Evolutionary conservation across 2,329 filamentous ascomycete species (phyloP), one percentile per base, ranked within the genome.

Genomic region (Ophiognomonia clavigignenti-juglandacearum): DNA sequence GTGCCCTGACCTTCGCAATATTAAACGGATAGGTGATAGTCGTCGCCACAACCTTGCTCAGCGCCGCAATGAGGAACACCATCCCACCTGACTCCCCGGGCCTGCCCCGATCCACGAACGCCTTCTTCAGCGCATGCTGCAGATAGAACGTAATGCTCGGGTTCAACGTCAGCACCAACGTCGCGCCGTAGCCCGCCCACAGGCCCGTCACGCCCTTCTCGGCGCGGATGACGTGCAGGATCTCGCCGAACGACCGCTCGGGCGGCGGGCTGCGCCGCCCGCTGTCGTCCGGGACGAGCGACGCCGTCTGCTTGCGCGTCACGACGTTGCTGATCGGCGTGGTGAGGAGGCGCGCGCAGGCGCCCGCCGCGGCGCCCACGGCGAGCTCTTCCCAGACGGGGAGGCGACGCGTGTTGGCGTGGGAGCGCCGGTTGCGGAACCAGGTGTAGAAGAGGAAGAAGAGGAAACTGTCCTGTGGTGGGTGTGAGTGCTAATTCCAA

Each of bases 151-250:
- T 95, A 53, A 96, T 77, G 54, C 85, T 85, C 1, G 91, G 90
- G 58, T 96, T 96, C 23, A 95, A 72, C 1, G 90, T 91, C 42
- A 95, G 68, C 32, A 96, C 74, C 48, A 95, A 64, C 19, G 79
- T 84, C 2, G 89, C 88, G 18, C 86, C 88, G 63, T 95, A 95
- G 0, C 90, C 90, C 0, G 88, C 85, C 91, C 90, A 96, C 57
- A 96, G 85, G 3, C 88, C 89, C 37, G 71, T 61, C 9, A 90
- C 50, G 0, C 90, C 89, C 56, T 85, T 86, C 61, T 92, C 85
- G 2, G 69, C 59, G 34, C 71, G 68, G 50, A 95, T 91, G 35
- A 78, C 73, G 1, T 70, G 64, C 16, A 83, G 73, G 24, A 88
- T 87, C 42, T 84, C 74, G 23, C 64, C 57, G 4, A 80, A 72